phyloP scores from a whole-genome alignment of 2,329 filamentous ascomycete genomes.

The Curvularia eragrostidis region DNA sequence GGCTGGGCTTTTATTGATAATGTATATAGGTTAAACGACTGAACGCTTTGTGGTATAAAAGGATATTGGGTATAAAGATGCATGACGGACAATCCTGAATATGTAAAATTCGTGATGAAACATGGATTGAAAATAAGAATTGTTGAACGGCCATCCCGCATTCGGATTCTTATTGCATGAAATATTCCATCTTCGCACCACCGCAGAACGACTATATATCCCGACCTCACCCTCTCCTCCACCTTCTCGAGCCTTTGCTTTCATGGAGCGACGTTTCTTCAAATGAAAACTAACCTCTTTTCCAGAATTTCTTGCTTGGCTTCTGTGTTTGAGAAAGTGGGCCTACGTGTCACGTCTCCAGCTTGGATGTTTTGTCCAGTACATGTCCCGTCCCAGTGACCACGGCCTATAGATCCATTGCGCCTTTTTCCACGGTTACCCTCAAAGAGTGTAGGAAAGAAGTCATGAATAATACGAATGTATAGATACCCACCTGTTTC shows the following conservation, averaged over 20 bases:
- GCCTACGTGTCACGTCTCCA: neutral
- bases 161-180: neutral
- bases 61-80: no score
- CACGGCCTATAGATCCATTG: neutral
- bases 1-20: constrained; percentile 15
- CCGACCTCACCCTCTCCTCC: neutral
- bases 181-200: neutral
- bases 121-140: neutral
- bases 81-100: no score
- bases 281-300: neutral
- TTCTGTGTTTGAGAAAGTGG: neutral
- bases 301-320: neutral
- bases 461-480: neutral
- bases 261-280: neutral
- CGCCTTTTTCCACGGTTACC: neutral
- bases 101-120: neutral
- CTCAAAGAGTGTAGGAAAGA: neutral
- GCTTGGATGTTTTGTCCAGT: neutral
- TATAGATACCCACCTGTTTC: neutral
- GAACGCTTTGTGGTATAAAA: neutral
- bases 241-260: neutral
- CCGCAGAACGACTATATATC: neutral
- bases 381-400: neutral
- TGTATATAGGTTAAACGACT: constrained; percentile 20
- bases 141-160: neutral